phyloP scores from a whole-genome alignment of 345 rosid species.

The Theobroma cacao region DNA sequence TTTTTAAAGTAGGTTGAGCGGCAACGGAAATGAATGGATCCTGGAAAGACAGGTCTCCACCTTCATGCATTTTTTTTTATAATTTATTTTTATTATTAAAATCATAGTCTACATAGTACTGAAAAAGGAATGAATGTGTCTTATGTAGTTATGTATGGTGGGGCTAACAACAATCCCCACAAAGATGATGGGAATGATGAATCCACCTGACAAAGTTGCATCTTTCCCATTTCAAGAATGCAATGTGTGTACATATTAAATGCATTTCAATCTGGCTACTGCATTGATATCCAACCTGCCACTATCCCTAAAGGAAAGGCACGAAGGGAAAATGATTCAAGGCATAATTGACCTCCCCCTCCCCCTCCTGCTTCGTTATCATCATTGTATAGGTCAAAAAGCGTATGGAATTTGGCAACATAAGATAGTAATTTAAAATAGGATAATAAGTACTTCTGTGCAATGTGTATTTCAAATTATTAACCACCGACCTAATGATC shows the following conservation, averaged over 20 bases:
- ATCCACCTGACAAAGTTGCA: conserved; percentile 11
- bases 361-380: conserved; percentile 1
- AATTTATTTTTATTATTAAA: too few relatives aligned
- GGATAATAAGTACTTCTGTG: background rate
- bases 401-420: background rate
- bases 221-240: conserved; percentile 11
- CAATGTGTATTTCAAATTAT: background rate
- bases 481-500: conserved; percentile 22
- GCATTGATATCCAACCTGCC: background rate
- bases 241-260: background rate
- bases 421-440: background rate
- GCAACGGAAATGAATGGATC: conserved; percentile 11
- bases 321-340: conserved; percentile 9
- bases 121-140: background rate
- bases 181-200: conserved; percentile 12
- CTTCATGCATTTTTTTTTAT: background rate
- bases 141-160: background rate
- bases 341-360: conserved; percentile 3
- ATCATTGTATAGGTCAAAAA: conserved; percentile 3
- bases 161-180: conserved; percentile 15
- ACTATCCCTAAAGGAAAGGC: background rate
- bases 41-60: background rate
- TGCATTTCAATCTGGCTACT: conserved; percentile 5
- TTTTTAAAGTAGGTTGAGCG: background rate
- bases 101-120: background rate